phyloP scores from a whole-genome alignment of 179 eudicot species.

The Sideroxylon spinosum region DNA sequence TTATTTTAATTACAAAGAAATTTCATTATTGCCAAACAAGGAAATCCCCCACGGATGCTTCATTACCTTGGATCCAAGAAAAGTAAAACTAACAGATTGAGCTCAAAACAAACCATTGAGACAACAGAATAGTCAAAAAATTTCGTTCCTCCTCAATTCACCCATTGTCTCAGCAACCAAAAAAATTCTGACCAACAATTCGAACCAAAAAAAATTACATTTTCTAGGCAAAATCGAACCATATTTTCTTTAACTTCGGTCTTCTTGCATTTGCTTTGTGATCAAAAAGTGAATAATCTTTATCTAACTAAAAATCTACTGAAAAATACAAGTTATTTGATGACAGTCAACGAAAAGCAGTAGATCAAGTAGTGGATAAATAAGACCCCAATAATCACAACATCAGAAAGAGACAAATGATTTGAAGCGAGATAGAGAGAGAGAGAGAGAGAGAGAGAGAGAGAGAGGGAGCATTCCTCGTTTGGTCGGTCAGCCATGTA shows the following conservation, averaged over 20 bases:
- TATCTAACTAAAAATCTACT: background rate
- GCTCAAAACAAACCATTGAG: background rate
- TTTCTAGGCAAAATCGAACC: background rate
- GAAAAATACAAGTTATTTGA: background rate
- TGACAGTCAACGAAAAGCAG: background rate
- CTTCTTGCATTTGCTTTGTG: slow-evolving; percentile 8
- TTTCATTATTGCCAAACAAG: background rate
- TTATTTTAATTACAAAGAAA: too few species aligned
- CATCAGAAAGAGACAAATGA: background rate
- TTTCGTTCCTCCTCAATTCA: background rate
- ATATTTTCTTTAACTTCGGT: background rate
- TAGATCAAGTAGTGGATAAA: background rate
- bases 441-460: too few species aligned
- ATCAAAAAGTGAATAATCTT: background rate
- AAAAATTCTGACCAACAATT: background rate
- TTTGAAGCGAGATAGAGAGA: background rate
- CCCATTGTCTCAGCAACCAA: too few species aligned
- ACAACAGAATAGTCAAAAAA: background rate
- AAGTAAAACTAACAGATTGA: background rate
- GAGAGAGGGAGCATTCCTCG: slow-evolving; percentile 2
- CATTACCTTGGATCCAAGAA: slow-evolving; percentile 9
- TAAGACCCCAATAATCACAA: background rate
- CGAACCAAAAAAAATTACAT: background rate
- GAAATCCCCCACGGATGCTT: background rate
- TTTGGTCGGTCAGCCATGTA: too few species aligned